Base-by-base conservation (phyloP, 768 basidiomycete genomes). In the Dendrothele bispora region DNA sequence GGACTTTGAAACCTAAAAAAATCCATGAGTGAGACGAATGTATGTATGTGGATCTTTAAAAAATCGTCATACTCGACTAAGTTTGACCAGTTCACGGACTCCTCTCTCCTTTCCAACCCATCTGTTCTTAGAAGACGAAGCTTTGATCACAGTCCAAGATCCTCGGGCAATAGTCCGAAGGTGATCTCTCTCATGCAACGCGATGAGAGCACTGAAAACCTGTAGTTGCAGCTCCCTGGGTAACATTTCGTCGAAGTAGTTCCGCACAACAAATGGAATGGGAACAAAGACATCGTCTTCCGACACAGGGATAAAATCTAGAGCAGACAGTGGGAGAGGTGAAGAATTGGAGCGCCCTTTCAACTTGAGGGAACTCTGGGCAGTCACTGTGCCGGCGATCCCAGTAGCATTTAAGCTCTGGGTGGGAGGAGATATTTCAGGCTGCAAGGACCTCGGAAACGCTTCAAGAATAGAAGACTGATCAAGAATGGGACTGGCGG, bases 31-130 rank as follows among this genome's bases (percentile, higher is more conserved):
- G 51, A 48, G 2, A 1, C 28, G 25, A 30, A 32, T 27, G 35
- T 38, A 2, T 1, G 20, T 45, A n/a, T n/a, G n/a, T 41, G 18
- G 26, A 29, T 39, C 22, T 36, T 25, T 17, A 39, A 25, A 39
- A 21, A 38, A 43, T 54, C 49, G 51, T 71, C 83, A 67, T 66
- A 95, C 92, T 73, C 88, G 77, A 62, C 84, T 83, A 46, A 94
- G 58, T 64, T 79, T 88, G 57, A 94, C 75, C 35, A 95, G 70
- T 63, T 94, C 91, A 53, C 87, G 70, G 42, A 88, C 61, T 2
- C 88, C 93, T 54, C 75, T 82, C 43, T 87, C 81, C 50, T 75
- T 73, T 5, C 93, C 93, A 10, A 86, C 77, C 88, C 90, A 93
- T 56, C 78, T 80, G 45, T 76, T 74, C 57, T 74, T 80, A 2